Evolutionary conservation across 305 asterid species (phyloP), one percentile per base, ranked within the genome.

Genomic region (Fraxinus latifolia): DNA sequence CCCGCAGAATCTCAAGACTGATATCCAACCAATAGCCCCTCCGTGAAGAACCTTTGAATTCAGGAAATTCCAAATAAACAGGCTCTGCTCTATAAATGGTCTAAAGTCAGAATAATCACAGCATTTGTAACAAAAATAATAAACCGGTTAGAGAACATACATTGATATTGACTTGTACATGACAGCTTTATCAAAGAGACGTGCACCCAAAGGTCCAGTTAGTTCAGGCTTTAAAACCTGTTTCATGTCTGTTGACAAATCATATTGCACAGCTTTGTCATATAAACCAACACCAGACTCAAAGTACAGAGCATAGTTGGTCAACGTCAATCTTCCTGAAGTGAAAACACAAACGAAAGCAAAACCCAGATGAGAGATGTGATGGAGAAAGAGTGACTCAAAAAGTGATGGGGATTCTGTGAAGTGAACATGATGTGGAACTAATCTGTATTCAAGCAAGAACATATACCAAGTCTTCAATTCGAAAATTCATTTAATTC

Each of bases 141-240:
- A 79, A 84, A 80, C 82, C 77, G 62, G 84, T 74, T 79, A 84
- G 90, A 82, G 78, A 90, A 80, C 97, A 82, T 90, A 95, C 98
- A 80, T 84, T 84, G 93, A 86, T 85, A 91, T 79, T 71, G 97
- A 92, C 88, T 93, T 95, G 93, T 95, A 95, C 98, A 95, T 92
- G 86, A 95, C 97, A 72, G 97, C 97, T 90, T 92, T 95, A 84
- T 95, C 98, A 82, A 95, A 93, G 85, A 93, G 91, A 81, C 97
- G 97, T 83, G 96, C 95, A 83, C 98, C 98, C 87, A 95, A 84
- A 19, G 98, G 98, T 81, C 98, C 97, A 33, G 98, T 95, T 83
- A 94, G 84, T 83, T 94, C 98, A 78, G 98, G 97, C 89, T 90
- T 95, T 88, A 95, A 88, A 77, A 91, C 90, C 90, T 95, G 98